Evolutionary conservation across 805 yeast species (phyloP).

Genomic region (Spathaspora girioi): DNA sequence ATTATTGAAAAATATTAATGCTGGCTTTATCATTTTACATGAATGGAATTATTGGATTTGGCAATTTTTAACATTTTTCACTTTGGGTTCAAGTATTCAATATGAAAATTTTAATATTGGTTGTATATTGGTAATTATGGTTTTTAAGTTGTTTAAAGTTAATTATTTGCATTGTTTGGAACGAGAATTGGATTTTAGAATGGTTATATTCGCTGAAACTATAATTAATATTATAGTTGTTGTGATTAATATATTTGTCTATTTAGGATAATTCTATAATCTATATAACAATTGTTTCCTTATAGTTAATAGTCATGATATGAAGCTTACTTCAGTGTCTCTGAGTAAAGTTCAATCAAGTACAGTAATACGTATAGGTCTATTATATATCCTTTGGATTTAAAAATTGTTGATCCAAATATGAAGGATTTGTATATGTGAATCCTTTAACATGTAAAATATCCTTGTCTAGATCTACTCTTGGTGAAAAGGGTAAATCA

Average conservation of each 20-base stretch:
- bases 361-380: neutral
- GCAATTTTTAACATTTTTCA: slow-evolving; percentile 7
- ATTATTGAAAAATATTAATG: slow-evolving; percentile 13
- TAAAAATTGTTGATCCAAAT: slow-evolving; percentile 13
- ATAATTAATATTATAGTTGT: slow-evolving; percentile 7
- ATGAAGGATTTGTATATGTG: slow-evolving; percentile 38
- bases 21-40: slow-evolving; percentile 8
- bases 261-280: neutral
- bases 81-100: neutral
- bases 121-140: slow-evolving; percentile 3
- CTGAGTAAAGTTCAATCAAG: too few relatives aligned
- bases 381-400: slow-evolving; percentile 2
- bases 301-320: neutral
- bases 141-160: slow-evolving; percentile 16
- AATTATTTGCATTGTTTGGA: slow-evolving; percentile 14
- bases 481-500: slow-evolving; percentile 35
- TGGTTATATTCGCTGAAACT: slow-evolving; percentile 1
- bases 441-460: slow-evolving; percentile 39
- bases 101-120: neutral
- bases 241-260: neutral
- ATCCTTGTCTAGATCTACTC: slow-evolving; percentile 22
- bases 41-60: slow-evolving; percentile 15
- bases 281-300: neutral
- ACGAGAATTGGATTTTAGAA: neutral
- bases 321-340: too few relatives aligned